Base-by-base conservation (phyloP, 352 stramenopile species). In the Phytophthora uliginosa region DNA sequence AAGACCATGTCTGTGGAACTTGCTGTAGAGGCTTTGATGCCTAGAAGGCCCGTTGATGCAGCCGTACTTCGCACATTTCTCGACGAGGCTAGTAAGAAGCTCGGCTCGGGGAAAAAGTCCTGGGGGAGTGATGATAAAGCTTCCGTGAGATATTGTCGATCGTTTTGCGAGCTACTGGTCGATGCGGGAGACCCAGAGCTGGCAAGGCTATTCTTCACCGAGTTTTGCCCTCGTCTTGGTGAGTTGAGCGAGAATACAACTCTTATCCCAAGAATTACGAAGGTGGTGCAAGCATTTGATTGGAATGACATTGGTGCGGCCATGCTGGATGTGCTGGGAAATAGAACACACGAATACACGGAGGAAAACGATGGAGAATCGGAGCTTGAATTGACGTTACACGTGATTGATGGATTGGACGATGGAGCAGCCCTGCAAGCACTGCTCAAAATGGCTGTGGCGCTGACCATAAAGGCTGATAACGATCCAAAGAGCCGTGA, bases 161-260 rank as follows among this genome's bases (percentile, higher is more conserved):
- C 53, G 1, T 47, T 78, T 18, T 61, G 45, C 33, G 55, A 56
- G 7, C 40, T 78, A 4, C 18, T 76, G 15, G 45, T 60, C 7
- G 66, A 78, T 17, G 45, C 40, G 17, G 48, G 63, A 15, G 69
- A 79, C 26, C 6, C 36, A n/a, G 28, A 50, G 2, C 38, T 74
- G 15, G 56, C 38, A 3, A 60, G 61, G 28, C 9, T 61, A 2
- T 74, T 79, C n/a, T 47, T 77, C 17, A n/a, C 20, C 13, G 22
- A 61, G 8, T 60, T 51, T 53, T 60, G 55, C 36, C 38, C 48
- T 61, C 20, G 15, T 2, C 38, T 74, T 9, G 51, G 45, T 7
- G 18, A 58, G 2, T 50, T 72, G 36, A 26, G 22, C 7, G 65
- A 54, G 17, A 55, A 64, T 15, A 22, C 40, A 9, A 26, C 56